Base-by-base conservation (phyloP, 257 asterid species). In the Sherardia arvensis region DNA sequence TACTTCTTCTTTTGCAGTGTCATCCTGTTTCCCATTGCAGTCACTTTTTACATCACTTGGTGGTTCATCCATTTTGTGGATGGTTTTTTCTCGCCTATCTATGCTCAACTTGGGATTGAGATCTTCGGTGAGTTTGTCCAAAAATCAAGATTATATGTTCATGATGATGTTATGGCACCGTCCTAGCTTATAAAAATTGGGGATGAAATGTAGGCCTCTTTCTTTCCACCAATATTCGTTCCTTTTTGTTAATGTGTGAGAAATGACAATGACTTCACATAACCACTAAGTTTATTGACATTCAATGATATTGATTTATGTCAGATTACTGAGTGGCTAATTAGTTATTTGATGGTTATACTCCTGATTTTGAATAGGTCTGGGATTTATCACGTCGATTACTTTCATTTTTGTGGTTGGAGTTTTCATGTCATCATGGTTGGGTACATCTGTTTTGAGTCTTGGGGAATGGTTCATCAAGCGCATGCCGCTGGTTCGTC, bases 341-440 rank as follows among this genome's bases (percentile, higher is more conserved):
- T 1, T 43, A 23, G 4, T 3, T 22, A 36, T 34, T 15, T 36
- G 45, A 48, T 38, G 22, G 25, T 25, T 28, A 20, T 54, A 27
- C 28, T 61, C 54, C 58, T 58, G 26, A 59, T 51, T 56, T 55
- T 68, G 34, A 26, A 47, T 51, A 79, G 81, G 84, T 61, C 77
- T 79, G 21, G 84, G 84, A 67, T 79, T 79, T 67, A 62, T 79
- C 43, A 79, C 81, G 26, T 79, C 84, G 54, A 66, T 79, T 64
- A 72, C 77, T 38, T 79, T 75, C 69, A 75, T 79, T 49, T 79
- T 79, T 73, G 15, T 79, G 70, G 77, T 79, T 3, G 84, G 84
- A 68, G 81, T 79, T 25, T 75, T 79, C 75, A 75, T 75, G 78
- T 79, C 84, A 18, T 79, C 84, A n/a, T 79, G 84, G 84, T 59